Base-by-base conservation (phyloP, 805 yeast species). In the Yarrowia phangngaensis region DNA sequence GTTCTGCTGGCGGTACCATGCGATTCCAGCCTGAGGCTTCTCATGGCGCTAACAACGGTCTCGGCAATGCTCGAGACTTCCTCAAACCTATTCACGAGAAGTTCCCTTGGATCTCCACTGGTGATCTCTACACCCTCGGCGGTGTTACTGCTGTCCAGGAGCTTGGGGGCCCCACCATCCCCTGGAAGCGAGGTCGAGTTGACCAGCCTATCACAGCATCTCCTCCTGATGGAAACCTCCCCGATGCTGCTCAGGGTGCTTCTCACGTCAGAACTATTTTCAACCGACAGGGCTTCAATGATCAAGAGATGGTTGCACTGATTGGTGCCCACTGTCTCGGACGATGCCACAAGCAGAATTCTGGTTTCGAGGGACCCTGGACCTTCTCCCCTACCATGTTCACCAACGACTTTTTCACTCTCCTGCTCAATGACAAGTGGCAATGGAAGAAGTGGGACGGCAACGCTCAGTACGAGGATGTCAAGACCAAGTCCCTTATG, bases 281-380 rank as follows among this genome's bases (percentile, higher is more conserved):
- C 63, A 66, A 68, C 15, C 71, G 88, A 60, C 69, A 85, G 69
- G 84, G 84, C 2, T 77, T 84, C 58, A 70, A 68, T 54, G 89
- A 81, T 55, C 75, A 76, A 60, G 90, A 85, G 60, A 77, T 80
- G 31, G 92, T 82, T 31, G 81, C 84, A 8, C 62, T 85, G 46
- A 69, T 82, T 50, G 88, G 88, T 38, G 89, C 89, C 2, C 94
- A 85, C 64, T 74, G 80, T 15, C 65, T 84, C 33, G 94, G 94
- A 26, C 73, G 85, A 51, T 82, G 92, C 56, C 94, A 85, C 63
- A 70, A 76, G 51, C 55, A 60, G 55, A 36, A 65, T 60, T 46
- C 68, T 58, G 92, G 90, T 1, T 85, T 70, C 68, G 87, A 81
- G 54, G 92, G 94, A 7, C 87, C 87, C 52, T 84, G 94, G 94